These are phyloP conservation scores for Sporisorium exsertum DNA, from an alignment of 1,284 basidiomycete species.

Conservation along the genomic window DNA sequence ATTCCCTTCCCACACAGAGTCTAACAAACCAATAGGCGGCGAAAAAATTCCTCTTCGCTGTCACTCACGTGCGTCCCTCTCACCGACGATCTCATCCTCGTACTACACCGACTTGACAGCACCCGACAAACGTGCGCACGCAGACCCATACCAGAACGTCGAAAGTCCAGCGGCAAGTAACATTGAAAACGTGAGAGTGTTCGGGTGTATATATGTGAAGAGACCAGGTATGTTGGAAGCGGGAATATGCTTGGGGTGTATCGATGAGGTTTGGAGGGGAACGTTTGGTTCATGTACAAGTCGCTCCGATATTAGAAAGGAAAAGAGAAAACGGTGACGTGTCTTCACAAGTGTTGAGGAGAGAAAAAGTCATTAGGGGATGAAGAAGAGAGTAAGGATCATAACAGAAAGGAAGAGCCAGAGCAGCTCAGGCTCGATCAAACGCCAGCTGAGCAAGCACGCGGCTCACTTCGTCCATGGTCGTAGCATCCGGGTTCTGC, in stretches of 20 bases:
- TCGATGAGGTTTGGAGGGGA: not conserved
- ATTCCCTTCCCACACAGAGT: not conserved
- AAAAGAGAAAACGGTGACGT: not conserved
- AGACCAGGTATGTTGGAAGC: slow-evolving; percentile 9
- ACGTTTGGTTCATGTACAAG: slow-evolving; percentile 9
- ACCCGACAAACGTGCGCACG: no score
- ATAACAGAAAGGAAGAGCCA: not conserved
- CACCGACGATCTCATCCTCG: no score
- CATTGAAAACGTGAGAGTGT: not conserved
- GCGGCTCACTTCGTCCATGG: slow-evolving; percentile 66
- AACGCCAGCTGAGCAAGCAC: slow-evolving; percentile 64
- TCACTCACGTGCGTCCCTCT: no score
- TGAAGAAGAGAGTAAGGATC: not conserved
- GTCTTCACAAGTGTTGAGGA: not conserved
- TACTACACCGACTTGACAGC: no score
- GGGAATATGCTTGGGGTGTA: slow-evolving; percentile 7
- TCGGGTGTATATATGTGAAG: slow-evolving; percentile 2
- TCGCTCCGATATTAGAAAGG: slow-evolving; percentile 2
- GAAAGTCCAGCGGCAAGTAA: slow-evolving; percentile 5
- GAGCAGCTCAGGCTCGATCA: slow-evolving; percentile 42
- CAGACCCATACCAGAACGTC: not conserved
- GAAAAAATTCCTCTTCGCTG: not conserved
- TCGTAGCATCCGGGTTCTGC: slow-evolving; percentile 44
- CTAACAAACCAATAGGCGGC: not conserved
- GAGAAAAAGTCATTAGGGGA: not conserved